These are phyloP conservation scores for Erodium texanum DNA, from an alignment of 441 rosid genomes.

Conservation along the genomic window DNA sequence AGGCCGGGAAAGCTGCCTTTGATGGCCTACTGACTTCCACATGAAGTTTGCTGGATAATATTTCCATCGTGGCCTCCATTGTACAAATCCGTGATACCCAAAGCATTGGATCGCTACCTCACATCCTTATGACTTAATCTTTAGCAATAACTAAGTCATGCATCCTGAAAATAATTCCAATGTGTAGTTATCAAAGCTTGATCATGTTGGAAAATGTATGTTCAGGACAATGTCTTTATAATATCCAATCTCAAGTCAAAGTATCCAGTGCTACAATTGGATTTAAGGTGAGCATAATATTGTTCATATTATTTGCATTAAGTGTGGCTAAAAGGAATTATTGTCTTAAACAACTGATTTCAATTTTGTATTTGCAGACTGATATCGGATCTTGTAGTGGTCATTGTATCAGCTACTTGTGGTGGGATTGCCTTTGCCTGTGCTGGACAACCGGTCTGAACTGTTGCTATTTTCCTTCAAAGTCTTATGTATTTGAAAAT, in stretches of 20 bases:
- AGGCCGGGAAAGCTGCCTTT: neutral
- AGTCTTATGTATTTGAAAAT: neutral
- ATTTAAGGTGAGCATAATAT: constrained; percentile 18
- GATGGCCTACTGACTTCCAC: neutral
- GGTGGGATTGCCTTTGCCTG: constrained; percentile 99
- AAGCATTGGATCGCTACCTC: neutral
- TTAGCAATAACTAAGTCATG: neutral
- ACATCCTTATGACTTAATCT: neutral
- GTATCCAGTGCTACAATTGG: constrained; percentile 25
- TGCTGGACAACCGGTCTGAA: constrained; percentile 92
- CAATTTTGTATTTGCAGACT: constrained; percentile 14
- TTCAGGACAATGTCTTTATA: constrained; percentile 27
- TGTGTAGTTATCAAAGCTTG: neutral
- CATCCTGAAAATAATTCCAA: neutral
- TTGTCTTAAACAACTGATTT: constrained; percentile 9
- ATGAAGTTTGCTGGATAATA: neutral
- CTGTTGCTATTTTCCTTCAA: constrained; percentile 11
- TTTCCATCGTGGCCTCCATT: neutral
- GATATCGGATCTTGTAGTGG: constrained; percentile 26
- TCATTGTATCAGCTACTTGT: constrained; percentile 80
- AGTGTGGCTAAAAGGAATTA: neutral
- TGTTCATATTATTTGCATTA: constrained; percentile 2
- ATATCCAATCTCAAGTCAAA: constrained; percentile 26
- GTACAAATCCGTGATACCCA: neutral
- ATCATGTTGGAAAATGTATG: neutral